phyloP scores from a whole-genome alignment of 768 basidiomycete species.

The Hygrocybe punicea region DNA sequence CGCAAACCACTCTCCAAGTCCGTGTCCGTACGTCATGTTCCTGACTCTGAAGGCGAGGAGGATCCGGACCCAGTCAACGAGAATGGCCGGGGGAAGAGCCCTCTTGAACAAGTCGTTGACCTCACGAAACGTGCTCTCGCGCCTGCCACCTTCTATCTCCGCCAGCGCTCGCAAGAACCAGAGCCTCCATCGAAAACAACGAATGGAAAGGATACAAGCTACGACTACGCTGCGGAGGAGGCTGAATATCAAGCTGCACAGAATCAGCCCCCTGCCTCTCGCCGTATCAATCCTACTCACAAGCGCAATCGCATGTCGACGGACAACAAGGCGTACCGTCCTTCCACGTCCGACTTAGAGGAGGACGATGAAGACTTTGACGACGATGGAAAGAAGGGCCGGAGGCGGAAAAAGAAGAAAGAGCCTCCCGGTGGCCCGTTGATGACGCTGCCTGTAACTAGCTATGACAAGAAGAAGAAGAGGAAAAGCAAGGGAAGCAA shows the following conservation, averaged over 20 bases:
- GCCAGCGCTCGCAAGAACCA: conserved; percentile 58
- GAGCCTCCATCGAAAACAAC: conserved; percentile 36
- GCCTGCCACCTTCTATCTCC: conserved; percentile 63
- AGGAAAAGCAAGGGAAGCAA: conserved; percentile 43
- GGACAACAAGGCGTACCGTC: conserved; percentile 82
- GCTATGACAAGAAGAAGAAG: conserved; percentile 58
- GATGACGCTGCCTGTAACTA: conserved; percentile 64
- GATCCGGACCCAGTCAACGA: conserved; percentile 25
- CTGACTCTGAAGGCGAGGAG: conserved; percentile 68
- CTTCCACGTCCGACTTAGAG: conserved; percentile 61
- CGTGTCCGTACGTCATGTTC: conserved; percentile 52
- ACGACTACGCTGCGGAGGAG: conserved; percentile 79
- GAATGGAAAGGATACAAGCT: conserved; percentile 51
- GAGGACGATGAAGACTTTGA: conserved; percentile 56
- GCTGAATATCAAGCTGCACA: conserved; percentile 49
- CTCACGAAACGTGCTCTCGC: conserved; percentile 50
- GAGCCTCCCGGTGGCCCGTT: conserved; percentile 53
- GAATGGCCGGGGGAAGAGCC: conserved; percentile 61
- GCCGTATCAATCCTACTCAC: conserved; percentile 28
- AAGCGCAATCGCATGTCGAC: conserved; percentile 62
- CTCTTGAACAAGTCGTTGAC: conserved; percentile 59
- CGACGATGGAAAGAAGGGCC: conserved; percentile 52
- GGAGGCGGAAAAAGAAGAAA: conserved; percentile 53
- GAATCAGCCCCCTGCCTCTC: conserved; percentile 25
- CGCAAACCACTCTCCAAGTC: conserved; percentile 55